Percentiles rank a stretch among this genome's conserved stretches.
phyloP scores from a whole-genome alignment of 345 rosid genomes.

The Linum tenue region DNA sequence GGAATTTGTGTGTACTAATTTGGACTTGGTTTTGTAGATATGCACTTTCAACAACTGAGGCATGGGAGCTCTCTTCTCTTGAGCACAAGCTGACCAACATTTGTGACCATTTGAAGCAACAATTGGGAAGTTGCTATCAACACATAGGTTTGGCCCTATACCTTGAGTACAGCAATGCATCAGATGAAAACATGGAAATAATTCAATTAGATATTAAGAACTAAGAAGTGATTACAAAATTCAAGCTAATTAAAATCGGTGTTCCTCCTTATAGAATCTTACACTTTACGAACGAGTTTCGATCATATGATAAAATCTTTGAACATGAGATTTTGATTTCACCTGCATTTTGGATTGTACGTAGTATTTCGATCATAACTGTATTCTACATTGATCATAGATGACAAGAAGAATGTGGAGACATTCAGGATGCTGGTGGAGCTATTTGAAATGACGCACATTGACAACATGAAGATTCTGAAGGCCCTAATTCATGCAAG shows the following conservation, averaged over 20 bases:
- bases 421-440: conserved; percentile 31
- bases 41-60: conserved; percentile 39
- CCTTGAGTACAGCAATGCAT: background rate
- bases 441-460: conserved; percentile 50
- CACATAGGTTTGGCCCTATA: conserved; percentile 29
- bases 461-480: conserved; percentile 84
- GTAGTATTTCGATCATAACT: too few species aligned
- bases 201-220: too few species aligned
- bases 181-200: background rate
- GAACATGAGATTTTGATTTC: conserved; percentile 5
- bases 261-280: too few species aligned
- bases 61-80: conserved; percentile 61
- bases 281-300: too few species aligned
- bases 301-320: conserved; percentile 1
- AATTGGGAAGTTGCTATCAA: conserved; percentile 24
- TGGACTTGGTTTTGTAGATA: background rate
- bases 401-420: conserved; percentile 51
- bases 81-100: conserved; percentile 48
- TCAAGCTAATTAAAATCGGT: too few species aligned
- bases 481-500: conserved; percentile 65
- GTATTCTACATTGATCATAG: conserved; percentile 17
- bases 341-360: too few species aligned
- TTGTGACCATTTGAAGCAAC: conserved; percentile 28
- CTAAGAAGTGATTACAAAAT: background rate
- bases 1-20: background rate